Conservation (phyloP, 2,329 filamentous ascomycete species). For the Aspergillus fumigatiaffinis region DNA sequence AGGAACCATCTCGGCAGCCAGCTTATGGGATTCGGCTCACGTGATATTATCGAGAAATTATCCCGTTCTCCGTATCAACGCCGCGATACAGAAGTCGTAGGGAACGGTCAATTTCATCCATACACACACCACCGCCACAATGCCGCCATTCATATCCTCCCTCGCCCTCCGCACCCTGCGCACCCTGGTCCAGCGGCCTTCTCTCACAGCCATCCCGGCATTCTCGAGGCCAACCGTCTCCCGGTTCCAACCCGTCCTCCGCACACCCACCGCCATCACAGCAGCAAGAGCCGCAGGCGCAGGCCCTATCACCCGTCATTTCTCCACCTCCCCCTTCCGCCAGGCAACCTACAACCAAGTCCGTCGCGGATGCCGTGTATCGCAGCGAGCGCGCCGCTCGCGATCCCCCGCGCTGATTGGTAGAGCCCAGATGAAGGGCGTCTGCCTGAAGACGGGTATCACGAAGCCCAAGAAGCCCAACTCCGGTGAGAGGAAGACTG, state of each 20-base stretch:
- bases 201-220: slow-evolving; percentile 15
- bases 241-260: slow-evolving; percentile 28
- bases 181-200: slow-evolving; percentile 28
- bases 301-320: slow-evolving; percentile 36
- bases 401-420: slow-evolving; percentile 78
- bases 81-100: neutral
- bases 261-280: slow-evolving; percentile 23
- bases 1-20: slow-evolving; percentile 24
- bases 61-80: slow-evolving; percentile 9
- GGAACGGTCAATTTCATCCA: neutral
- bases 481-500: slow-evolving; percentile 93
- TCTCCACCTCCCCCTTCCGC: slow-evolving; percentile 56
- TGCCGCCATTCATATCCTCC: slow-evolving; percentile 33
- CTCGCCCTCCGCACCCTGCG: slow-evolving; percentile 34
- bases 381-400: slow-evolving; percentile 77
- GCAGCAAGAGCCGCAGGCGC: slow-evolving; percentile 17
- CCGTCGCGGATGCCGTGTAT: slow-evolving; percentile 69
- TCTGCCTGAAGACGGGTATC: slow-evolving; percentile 90
- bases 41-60: slow-evolving; percentile 18
- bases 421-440: slow-evolving; percentile 85
- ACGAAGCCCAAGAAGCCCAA: slow-evolving; percentile 98
- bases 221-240: slow-evolving; percentile 21
- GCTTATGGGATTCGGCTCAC: slow-evolving; percentile 11
- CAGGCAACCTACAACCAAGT: slow-evolving; percentile 71
- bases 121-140: slow-evolving; percentile 18